These are phyloP conservation scores for Tuber umbilicatum DNA, from an alignment of 495 filamentous ascomycete genomes.

Conservation along the genomic window DNA sequence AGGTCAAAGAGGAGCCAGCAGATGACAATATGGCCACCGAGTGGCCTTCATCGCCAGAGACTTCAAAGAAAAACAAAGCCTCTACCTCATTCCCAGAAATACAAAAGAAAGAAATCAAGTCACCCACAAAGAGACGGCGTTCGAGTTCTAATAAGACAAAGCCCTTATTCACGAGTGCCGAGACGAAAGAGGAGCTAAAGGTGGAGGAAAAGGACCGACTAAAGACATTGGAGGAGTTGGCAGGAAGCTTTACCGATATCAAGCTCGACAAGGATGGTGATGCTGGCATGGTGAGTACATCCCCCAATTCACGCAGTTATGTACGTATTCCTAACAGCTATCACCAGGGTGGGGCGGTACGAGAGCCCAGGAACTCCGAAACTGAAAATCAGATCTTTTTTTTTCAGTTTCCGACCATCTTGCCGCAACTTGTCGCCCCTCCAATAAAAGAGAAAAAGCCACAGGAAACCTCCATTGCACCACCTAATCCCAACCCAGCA, in stretches of 20 bases:
- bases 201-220: conserved; percentile 34
- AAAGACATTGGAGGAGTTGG: conserved; percentile 34
- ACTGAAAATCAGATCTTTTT: conserved; percentile 41
- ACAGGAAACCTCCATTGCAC: background rate
- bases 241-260: conserved; percentile 18
- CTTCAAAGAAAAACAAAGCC: conserved; percentile 7
- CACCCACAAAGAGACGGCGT: conserved; percentile 12
- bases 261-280: conserved; percentile 26
- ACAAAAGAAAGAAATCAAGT: conserved; percentile 7
- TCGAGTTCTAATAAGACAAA: conserved; percentile 18
- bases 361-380: conserved; percentile 23
- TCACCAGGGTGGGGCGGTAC: background rate
- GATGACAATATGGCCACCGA: conserved; percentile 14
- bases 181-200: conserved; percentile 36
- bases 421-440: conserved; percentile 29
- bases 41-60: conserved; percentile 5
- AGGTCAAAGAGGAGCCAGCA: conserved; percentile 35
- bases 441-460: conserved; percentile 4
- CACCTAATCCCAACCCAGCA: background rate
- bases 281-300: conserved; percentile 22
- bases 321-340: background rate
- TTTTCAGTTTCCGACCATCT: conserved; percentile 40
- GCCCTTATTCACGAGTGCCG: conserved; percentile 11
- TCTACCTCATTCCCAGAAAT: conserved; percentile 2
- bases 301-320: no score